A percentile compares a stretch with the other conserved stretches of the same genome.
These are phyloP conservation scores for Meyerozyma carpophila DNA, from an alignment of 1,139 yeast genomes.

Conservation along the genomic window DNA sequence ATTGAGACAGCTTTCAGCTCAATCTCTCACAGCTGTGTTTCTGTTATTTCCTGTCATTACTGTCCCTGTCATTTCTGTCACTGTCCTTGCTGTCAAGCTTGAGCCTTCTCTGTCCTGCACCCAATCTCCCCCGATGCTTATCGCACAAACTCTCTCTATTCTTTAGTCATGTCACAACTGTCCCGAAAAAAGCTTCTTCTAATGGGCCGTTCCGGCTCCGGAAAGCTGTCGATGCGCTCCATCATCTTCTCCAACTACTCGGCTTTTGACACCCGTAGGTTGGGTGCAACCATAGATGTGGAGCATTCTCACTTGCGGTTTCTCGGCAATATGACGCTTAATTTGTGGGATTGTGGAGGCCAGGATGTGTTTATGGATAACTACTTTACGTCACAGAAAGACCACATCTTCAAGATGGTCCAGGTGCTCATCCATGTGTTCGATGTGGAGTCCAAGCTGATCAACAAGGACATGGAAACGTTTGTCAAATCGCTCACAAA, in stretches of 20 bases:
- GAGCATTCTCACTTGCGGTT: slow-evolving; percentile 93
- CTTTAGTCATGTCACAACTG: slow-evolving; percentile 19
- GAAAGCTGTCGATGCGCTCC: slow-evolving; percentile 95
- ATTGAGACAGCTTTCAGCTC: too few relatives aligned
- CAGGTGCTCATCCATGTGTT: slow-evolving; percentile 96
- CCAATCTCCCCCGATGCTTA: neutral
- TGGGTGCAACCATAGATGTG: slow-evolving; percentile 97
- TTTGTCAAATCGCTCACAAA: slow-evolving; percentile 81
- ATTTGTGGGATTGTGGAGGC: slow-evolving; percentile 98
- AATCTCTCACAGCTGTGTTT: too few relatives aligned
- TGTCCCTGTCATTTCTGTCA: too few relatives aligned
- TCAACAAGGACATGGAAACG: slow-evolving; percentile 88
- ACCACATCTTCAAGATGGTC: slow-evolving; percentile 90
- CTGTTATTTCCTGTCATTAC: too few relatives aligned
- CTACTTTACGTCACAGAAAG: slow-evolving; percentile 80
- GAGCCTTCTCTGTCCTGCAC: neutral
- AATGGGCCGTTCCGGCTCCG: slow-evolving; percentile 95
- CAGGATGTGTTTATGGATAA: slow-evolving; percentile 97
- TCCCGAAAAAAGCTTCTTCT: slow-evolving; percentile 41
- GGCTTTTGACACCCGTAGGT: slow-evolving; percentile 90
- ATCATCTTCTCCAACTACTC: slow-evolving; percentile 93
- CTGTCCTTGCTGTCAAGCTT: too few relatives aligned
- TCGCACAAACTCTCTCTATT: neutral
- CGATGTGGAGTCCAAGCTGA: slow-evolving; percentile 91
- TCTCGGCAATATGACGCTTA: slow-evolving; percentile 90